phyloP scores from a whole-genome alignment of 129 eudicot genomes.

The Tagetes erecta region DNA sequence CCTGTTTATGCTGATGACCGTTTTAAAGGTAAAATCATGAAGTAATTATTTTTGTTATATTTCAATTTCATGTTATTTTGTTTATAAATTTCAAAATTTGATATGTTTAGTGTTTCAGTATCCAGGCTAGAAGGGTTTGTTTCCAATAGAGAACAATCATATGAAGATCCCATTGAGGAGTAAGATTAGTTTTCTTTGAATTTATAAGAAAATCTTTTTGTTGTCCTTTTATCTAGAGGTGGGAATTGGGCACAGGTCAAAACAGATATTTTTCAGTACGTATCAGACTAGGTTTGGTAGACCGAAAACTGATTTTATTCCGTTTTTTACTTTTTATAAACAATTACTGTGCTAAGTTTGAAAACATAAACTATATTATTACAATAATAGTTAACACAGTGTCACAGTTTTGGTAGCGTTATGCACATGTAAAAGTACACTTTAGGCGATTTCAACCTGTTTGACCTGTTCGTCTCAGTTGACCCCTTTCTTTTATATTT shows the following conservation, averaged over 20 bases:
- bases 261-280: neutral
- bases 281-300: neutral
- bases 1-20: constrained; percentile 97
- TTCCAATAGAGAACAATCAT: constrained; percentile 97
- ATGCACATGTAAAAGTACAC: neutral
- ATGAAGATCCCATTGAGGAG: constrained; percentile 99
- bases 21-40: constrained; percentile 65
- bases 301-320: neutral
- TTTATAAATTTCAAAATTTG: constrained; percentile 32
- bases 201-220: neutral
- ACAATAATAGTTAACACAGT: neutral
- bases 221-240: constrained; percentile 8
- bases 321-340: neutral
- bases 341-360: neutral
- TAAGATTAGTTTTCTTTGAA: constrained; percentile 35
- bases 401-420: neutral
- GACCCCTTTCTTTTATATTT: neutral
- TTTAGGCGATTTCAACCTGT: neutral
- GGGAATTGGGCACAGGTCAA: neutral
- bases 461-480: neutral
- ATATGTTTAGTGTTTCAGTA: constrained; percentile 60
- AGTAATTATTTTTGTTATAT: neutral
- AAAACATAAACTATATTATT: neutral
- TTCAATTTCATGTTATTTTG: constrained; percentile 15
- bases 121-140: constrained; percentile 99